Conservation (phyloP, 139 green algal species). For the Pseudopediastrum boryanum region DNA sequence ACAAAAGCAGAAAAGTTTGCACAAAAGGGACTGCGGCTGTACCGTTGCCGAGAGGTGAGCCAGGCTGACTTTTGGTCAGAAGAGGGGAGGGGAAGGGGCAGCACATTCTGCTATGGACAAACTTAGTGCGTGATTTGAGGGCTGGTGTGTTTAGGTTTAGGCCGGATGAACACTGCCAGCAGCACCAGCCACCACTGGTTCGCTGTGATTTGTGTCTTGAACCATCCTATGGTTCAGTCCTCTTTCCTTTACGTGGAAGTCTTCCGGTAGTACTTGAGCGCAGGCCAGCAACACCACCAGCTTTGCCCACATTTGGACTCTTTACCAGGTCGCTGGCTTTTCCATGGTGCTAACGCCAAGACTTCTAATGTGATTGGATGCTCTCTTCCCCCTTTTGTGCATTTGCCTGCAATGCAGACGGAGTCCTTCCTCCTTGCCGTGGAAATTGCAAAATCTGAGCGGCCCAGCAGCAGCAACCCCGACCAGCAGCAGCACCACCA, state of each 20-base stretch:
- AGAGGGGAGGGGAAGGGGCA: neutral
- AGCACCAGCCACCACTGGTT: neutral
- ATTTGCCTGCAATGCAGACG: conserved; percentile 9
- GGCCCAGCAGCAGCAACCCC: neutral
- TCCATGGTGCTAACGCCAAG: neutral
- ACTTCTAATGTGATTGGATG: neutral
- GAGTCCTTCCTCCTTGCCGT: conserved; percentile 26
- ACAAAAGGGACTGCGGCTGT: conserved; percentile 62
- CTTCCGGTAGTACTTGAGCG: too few species aligned
- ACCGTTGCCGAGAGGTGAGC: conserved; percentile 54
- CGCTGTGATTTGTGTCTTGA: neutral
- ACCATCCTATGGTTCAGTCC: too few species aligned
- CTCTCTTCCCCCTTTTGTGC: neutral
- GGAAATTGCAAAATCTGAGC: conserved; percentile 13
- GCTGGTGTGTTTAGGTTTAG: neutral
- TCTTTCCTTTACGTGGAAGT: too few species aligned
- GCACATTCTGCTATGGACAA: neutral
- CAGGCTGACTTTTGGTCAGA: neutral
- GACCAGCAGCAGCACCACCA: neutral
- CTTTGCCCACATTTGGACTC: neutral
- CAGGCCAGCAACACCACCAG: neutral
- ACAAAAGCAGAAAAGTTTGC: conserved; percentile 61
- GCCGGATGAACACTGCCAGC: neutral
- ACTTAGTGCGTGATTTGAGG: neutral
- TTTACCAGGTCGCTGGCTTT: neutral